Percentiles rank a stretch among this genome's conserved stretches.
Conservation (phyloP, 2,329 filamentous ascomycete genomes). For the Tricladium varicosporioides region DNA sequence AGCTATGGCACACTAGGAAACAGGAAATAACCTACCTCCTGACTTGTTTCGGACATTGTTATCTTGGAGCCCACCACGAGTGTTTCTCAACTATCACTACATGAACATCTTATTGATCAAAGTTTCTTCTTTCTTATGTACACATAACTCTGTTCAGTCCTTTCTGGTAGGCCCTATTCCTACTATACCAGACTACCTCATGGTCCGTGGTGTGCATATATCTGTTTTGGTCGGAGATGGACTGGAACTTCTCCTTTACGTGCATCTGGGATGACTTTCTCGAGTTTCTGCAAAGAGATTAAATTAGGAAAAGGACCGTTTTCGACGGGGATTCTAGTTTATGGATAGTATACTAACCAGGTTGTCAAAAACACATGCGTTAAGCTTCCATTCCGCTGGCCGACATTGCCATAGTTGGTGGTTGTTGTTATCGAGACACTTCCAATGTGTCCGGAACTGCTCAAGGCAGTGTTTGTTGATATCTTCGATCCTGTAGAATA, state of each 20-base stretch:
- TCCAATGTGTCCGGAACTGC: slow-evolving; percentile 91
- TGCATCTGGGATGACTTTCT: slow-evolving; percentile 76
- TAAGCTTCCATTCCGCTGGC: slow-evolving; percentile 81
- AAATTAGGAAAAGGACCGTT: neutral
- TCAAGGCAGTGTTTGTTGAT: slow-evolving; percentile 92
- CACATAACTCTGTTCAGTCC: neutral
- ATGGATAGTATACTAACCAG: slow-evolving; percentile 60
- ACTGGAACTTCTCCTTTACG: slow-evolving; percentile 69
- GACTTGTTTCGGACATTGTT: too few relatives aligned
- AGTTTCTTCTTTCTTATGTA: slow-evolving; percentile 1
- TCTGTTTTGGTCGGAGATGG: slow-evolving; percentile 66
- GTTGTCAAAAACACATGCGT: slow-evolving; percentile 94
- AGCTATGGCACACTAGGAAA: too few relatives aligned
- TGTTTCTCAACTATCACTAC: too few relatives aligned
- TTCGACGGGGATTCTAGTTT: neutral
- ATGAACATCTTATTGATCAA: too few relatives aligned
- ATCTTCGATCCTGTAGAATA: slow-evolving; percentile 71
- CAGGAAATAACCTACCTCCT: too few relatives aligned
- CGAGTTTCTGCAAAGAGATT: slow-evolving; percentile 59
- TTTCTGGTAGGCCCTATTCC: neutral
- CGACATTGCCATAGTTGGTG: slow-evolving; percentile 97
- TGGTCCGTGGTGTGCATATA: slow-evolving; percentile 37
- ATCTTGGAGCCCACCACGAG: too few relatives aligned
- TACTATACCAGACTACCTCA: neutral
- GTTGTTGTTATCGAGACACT: slow-evolving; percentile 95